Evolutionary conservation across 2,329 filamentous ascomycete species (phyloP), one percentile per base, ranked within the genome.

Genomic region (Helotiales sp.): DNA sequence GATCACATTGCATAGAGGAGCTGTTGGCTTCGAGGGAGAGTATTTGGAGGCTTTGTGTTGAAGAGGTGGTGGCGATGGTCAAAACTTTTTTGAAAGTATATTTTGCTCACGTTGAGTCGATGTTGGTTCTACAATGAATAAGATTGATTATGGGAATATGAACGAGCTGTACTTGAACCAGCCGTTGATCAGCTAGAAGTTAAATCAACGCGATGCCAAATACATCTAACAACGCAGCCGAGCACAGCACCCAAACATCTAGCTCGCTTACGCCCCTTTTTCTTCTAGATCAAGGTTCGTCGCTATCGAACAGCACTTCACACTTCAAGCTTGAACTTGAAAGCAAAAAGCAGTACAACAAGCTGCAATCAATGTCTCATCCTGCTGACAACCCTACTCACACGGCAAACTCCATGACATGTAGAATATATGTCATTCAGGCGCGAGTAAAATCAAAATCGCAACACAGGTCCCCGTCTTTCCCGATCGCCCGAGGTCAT

Each of bases 401-500:
- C 7, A 20, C 15, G 17, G 32, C 2, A 6, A 11, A 37, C 1
- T 22, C 28, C n/a, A 30, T 22, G n/a, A 10, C 52, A 13, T 54
- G 17, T 26, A 30, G 6, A 26, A 17, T 8, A 15, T 34, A 55
- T 32, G 30, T 3, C 28, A 55, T 32, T 50, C 47, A 26, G 52
- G 30, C 52, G 24, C 58, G 26, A 47, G 20, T n/a, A 6, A 43
- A 43, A 17, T n/a, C n/a, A n/a, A n/a, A n/a, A n/a, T n/a, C n/a
- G n/a, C n/a, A n/a, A n/a, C n/a, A n/a, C 52, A 43, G 40, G 22
- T 4, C 11, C 24, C 24, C 24, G 24, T 24, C n/a, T 4, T 26
- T 55, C 28, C 62, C 62, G 62, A 24, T 58, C 30, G 62, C 47
- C 62, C 62, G 62, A 64, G 62, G 62, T 45, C 37, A 40, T 40